Percentiles rank a stretch among this genome's conserved stretches.
These are phyloP conservation scores for Phtheirospermum japonicum DNA, from an alignment of 257 asterid genomes.

Conservation along the genomic window DNA sequence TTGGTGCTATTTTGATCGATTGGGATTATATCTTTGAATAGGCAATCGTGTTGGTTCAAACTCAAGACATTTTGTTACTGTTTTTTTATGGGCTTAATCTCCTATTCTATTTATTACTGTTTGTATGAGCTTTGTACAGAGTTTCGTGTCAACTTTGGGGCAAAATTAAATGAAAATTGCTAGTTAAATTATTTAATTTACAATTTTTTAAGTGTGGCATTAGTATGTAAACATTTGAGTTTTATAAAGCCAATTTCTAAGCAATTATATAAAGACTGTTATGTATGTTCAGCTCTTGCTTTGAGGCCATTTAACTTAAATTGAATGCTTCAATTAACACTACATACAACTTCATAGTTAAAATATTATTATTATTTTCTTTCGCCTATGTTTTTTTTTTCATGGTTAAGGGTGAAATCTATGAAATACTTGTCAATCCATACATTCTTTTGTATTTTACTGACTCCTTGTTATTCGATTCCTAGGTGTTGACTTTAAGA, in stretches of 20 bases:
- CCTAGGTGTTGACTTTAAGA: conserved; percentile 86
- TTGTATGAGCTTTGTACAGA: too few species aligned
- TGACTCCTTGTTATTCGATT: not conserved
- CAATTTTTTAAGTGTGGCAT: not conserved
- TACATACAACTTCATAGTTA: too few species aligned
- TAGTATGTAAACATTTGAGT: not conserved
- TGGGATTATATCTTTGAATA: too few species aligned
- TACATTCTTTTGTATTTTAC: not conserved
- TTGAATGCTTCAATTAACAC: too few species aligned
- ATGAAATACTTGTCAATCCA: not conserved
- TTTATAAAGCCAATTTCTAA: not conserved
- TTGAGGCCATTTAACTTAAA: too few species aligned
- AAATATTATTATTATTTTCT: too few species aligned
- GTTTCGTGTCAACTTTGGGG: conserved; percentile 13
- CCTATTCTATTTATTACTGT: too few species aligned
- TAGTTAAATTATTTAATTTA: not conserved
- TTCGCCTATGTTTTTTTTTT: too few species aligned
- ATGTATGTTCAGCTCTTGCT: too few species aligned
- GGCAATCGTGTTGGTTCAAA: too few species aligned
- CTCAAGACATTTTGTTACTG: conserved; percentile 13
- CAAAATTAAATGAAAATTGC: conserved; percentile 7
- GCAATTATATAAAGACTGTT: not conserved
- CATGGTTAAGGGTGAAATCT: not conserved
- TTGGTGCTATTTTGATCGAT: too few species aligned
- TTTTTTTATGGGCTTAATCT: not conserved